A percentile compares a stretch with the other conserved stretches of the same genome.
Evolutionary conservation across 768 basidiomycete species (phyloP).

Genomic region (Chalciporus piperatus): DNA sequence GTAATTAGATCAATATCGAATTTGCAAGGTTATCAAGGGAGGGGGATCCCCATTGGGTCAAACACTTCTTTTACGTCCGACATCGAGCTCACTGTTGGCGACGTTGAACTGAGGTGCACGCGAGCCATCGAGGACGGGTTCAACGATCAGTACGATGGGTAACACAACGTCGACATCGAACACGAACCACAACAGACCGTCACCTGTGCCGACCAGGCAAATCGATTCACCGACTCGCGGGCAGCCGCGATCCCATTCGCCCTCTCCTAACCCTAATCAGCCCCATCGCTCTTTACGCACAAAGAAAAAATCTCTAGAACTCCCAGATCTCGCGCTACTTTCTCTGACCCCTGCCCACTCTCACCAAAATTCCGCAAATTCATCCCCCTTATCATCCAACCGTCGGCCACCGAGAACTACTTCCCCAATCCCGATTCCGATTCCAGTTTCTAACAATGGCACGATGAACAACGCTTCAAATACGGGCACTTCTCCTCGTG

Average conservation of each 20-base stretch:
- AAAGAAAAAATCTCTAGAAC: conserved; percentile 72
- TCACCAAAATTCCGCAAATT: conserved; percentile 34
- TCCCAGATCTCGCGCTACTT: conserved; percentile 66
- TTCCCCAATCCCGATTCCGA: conserved; percentile 50
- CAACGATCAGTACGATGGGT: conserved; percentile 30
- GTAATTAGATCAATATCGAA: not conserved
- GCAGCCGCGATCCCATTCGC: conserved; percentile 30
- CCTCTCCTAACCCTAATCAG: conserved; percentile 39
- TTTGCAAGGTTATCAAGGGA: conserved; percentile 19
- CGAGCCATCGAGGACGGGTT: conserved; percentile 13
- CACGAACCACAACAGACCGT: conserved; percentile 27
- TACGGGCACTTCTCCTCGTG: conserved; percentile 35
- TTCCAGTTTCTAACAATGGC: conserved; percentile 37
- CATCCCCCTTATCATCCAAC: conserved; percentile 40
- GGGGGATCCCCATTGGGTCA: conserved; percentile 24
- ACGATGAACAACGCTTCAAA: conserved; percentile 35
- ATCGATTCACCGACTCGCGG: conserved; percentile 24
- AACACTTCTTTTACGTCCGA: conserved; percentile 34
- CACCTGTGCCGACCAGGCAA: conserved; percentile 21
- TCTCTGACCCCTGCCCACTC: conserved; percentile 43
- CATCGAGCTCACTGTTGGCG: conserved; percentile 23
- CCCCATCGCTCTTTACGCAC: conserved; percentile 60
- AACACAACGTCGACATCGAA: conserved; percentile 34
- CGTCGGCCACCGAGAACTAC: conserved; percentile 42
- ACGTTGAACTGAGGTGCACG: conserved; percentile 16